Evolutionary conservation across 192 early-diverging fungal genomes (phyloP).

Genomic region (Podila clonocystis): DNA sequence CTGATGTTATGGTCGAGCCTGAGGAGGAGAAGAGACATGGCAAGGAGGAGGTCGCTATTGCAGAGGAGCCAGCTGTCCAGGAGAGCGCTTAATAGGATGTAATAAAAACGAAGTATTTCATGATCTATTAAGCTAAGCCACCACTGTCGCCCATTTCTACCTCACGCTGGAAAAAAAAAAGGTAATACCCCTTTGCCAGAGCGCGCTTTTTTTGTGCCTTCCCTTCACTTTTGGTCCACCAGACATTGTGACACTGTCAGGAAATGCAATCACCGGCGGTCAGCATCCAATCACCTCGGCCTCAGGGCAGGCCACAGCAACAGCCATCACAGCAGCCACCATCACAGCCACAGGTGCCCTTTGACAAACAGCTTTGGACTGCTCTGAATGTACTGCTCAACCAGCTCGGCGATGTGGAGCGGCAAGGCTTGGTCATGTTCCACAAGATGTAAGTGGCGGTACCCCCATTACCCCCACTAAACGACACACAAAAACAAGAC

Average conservation of each 20-base stretch:
- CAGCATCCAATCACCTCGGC: slow-evolving; percentile 46
- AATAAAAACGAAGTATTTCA: too few species aligned
- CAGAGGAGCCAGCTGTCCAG: too few species aligned
- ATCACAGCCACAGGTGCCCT: slow-evolving; percentile 27
- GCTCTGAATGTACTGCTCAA: slow-evolving; percentile 33
- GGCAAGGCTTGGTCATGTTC: slow-evolving; percentile 49
- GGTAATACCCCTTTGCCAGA: too few species aligned
- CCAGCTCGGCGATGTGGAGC: slow-evolving; percentile 45
- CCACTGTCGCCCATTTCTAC: too few species aligned
- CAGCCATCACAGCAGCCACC: not conserved
- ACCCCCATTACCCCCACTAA: not conserved
- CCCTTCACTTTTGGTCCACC: too few species aligned
- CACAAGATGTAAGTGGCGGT: slow-evolving; percentile 33
- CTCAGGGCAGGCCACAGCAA: slow-evolving; percentile 10
- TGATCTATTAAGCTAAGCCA: too few species aligned
- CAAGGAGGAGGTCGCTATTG: too few species aligned
- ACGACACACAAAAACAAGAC: not conserved
- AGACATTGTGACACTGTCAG: too few species aligned
- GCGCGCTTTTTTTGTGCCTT: too few species aligned
- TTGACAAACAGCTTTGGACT: slow-evolving; percentile 45
- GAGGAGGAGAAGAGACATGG: not conserved
- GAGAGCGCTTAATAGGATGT: too few species aligned
- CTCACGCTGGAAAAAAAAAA: too few species aligned
- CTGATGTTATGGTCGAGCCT: not conserved
- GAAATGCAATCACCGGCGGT: slow-evolving; percentile 46